phyloP scores from a whole-genome alignment of 805 yeast species.

The Candida endomychidarum region DNA sequence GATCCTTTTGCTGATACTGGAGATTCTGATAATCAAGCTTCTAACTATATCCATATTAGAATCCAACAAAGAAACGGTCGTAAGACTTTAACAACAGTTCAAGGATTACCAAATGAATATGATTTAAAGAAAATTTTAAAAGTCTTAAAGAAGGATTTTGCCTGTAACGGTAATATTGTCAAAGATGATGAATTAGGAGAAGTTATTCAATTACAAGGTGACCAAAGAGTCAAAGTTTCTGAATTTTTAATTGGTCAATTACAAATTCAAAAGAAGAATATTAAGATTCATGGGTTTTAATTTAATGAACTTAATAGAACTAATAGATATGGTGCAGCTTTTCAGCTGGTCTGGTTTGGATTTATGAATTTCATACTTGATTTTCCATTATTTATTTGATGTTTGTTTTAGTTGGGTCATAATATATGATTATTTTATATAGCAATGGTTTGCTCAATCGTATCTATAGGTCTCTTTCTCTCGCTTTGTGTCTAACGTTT shows the following conservation, averaged over 20 bases:
- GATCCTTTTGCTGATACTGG: conserved; percentile 99
- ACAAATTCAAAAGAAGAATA: conserved; percentile 90
- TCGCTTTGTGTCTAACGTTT: too few relatives aligned
- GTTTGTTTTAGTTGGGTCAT: conserved; percentile 4
- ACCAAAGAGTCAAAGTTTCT: conserved; percentile 94
- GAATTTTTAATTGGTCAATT: conserved; percentile 87
- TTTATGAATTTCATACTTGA: background rate
- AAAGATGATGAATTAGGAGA: conserved; percentile 96
- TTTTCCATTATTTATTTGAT: background rate
- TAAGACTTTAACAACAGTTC: conserved; percentile 96
- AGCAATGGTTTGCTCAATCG: background rate
- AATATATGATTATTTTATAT: background rate
- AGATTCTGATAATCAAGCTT: conserved; percentile 96
- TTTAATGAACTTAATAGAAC: background rate
- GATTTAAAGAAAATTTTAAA: conserved; percentile 91
- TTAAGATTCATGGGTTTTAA: conserved; percentile 97
- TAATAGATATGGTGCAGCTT: background rate
- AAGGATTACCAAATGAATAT: conserved; percentile 94
- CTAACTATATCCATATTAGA: conserved; percentile 96
- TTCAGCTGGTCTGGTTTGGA: background rate
- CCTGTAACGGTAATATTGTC: conserved; percentile 97
- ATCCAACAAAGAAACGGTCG: conserved; percentile 99
- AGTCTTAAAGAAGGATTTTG: conserved; percentile 95
- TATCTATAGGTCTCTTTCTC: background rate
- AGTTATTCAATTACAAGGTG: conserved; percentile 97